Base-by-base conservation (phyloP, 352 stramenopile genomes). In the Hyaloperonospora arabidopsidis region DNA sequence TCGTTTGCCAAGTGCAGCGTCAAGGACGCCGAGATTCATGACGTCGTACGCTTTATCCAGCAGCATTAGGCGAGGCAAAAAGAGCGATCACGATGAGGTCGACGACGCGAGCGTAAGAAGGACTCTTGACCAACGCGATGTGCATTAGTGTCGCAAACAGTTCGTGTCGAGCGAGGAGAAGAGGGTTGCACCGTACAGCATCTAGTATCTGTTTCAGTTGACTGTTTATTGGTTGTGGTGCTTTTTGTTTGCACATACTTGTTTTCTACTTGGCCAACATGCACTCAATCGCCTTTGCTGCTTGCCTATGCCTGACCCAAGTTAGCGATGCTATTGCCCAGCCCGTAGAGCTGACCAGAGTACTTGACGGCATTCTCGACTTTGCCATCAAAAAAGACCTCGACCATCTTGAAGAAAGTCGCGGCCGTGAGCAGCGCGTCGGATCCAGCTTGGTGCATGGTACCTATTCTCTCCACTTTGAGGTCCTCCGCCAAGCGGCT, bases 391-490 rank as follows among this genome's bases (percentile, higher is more conserved):
- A 91, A 94, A 56, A 91, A 92, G 25, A 90, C 75, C 28, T 94
- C 80, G 43, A 92, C 79, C 79, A 94, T 92, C 68, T 90, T 90
- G 72, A 97, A 97, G 62, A 96, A 96, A 19, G 87, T 93, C 39
- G 87, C 82, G 38, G 87, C 87, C 15, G 97, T 99, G 49, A 99
- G 84, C 38, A 99, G 73, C 21, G 88, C 95, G 68, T 99, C 97
- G 21, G 86, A 98, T 47, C 97, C 97, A 45, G 97, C 97, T 77
- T 99, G 97, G 85, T 99, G 97, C 89, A 98, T 98, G 21, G 87
- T 97, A 45, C 97, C 97, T 83, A 99, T 97, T 76, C 97, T 89
- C 65, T 97, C 93, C 63, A 98, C 97, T 40, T 94, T 85, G 10
- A 99, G 75, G 63, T 98, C 93, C 69, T 98, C 95, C 3, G 95